Conservation (phyloP, 1,284 basidiomycete genomes). For the Cystobasidium sp. region DNA sequence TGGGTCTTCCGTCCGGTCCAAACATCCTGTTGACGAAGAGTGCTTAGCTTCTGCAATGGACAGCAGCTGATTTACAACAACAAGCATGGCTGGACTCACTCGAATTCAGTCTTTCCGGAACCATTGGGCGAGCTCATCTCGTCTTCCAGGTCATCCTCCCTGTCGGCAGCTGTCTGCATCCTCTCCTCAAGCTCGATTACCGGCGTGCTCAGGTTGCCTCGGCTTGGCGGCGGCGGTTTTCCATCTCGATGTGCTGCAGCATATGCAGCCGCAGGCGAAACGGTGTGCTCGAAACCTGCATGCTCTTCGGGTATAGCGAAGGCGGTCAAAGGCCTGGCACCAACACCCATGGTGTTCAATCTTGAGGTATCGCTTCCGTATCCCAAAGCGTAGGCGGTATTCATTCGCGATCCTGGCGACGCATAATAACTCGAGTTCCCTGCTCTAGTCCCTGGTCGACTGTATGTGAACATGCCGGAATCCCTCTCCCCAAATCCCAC, state of each 20-base stretch:
- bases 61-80: neutral
- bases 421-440: conserved; percentile 40
- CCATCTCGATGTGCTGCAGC: conserved; percentile 43
- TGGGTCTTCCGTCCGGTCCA: conserved; percentile 18
- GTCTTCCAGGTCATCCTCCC: neutral
- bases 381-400: conserved; percentile 16
- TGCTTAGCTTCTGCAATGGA: neutral
- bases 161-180: conserved; percentile 22
- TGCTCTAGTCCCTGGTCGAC: conserved; percentile 31
- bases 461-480: conserved; percentile 41
- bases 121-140: conserved; percentile 7
- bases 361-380: conserved; percentile 10
- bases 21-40: neutral
- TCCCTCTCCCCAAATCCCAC: conserved; percentile 3
- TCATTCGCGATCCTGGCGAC: conserved; percentile 22
- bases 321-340: conserved; percentile 26
- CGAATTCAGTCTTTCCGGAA: conserved; percentile 34
- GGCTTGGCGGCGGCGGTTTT: conserved; percentile 4
- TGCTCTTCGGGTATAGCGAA: conserved; percentile 38
- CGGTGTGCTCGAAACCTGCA: conserved; percentile 5
- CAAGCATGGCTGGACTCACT: conserved; percentile 2
- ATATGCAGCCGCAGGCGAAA: conserved; percentile 33
- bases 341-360: neutral
- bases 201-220: conserved; percentile 26
- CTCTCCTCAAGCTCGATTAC: conserved; percentile 41